Evolutionary conservation across 73 alveolate genomes (phyloP).

Genomic region (Tetrahymena thermophila): DNA sequence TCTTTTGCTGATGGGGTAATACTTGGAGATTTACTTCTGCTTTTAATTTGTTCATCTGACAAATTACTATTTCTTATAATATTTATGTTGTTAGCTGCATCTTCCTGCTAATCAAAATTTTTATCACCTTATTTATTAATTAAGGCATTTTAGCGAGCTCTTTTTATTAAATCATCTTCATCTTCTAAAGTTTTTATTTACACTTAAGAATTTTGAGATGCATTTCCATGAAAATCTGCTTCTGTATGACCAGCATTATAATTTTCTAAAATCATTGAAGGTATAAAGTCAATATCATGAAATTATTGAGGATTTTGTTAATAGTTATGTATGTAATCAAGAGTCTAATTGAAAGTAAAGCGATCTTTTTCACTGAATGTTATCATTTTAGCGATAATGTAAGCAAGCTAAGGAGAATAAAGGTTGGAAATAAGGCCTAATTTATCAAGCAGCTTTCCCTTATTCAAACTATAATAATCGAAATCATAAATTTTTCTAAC

Average conservation of each 20-base stretch:
- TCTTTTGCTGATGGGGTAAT: not conserved
- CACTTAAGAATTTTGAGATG: not conserved
- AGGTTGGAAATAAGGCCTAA: not conserved
- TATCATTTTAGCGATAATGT: not conserved
- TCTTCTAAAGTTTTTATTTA: not conserved
- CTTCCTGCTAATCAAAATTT: not conserved
- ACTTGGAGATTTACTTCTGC: not conserved
- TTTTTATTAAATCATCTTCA: not conserved
- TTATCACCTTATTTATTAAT: not conserved
- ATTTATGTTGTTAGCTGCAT: not conserved
- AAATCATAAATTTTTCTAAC: not conserved
- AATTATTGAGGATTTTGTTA: not conserved
- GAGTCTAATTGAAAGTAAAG: not conserved
- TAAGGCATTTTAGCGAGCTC: not conserved
- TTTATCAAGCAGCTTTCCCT: not conserved
- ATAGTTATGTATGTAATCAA: not conserved
- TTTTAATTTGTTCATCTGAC: not conserved
- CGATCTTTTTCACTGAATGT: not conserved
- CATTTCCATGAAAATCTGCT: not conserved
- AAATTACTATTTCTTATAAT: not conserved
- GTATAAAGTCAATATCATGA: not conserved
- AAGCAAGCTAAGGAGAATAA: not conserved
- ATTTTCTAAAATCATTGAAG: not conserved
- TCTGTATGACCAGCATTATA: not conserved
- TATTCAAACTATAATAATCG: not conserved